Conservation (phyloP, 2,329 filamentous ascomycete genomes). For the Seiridium unicorne region DNA sequence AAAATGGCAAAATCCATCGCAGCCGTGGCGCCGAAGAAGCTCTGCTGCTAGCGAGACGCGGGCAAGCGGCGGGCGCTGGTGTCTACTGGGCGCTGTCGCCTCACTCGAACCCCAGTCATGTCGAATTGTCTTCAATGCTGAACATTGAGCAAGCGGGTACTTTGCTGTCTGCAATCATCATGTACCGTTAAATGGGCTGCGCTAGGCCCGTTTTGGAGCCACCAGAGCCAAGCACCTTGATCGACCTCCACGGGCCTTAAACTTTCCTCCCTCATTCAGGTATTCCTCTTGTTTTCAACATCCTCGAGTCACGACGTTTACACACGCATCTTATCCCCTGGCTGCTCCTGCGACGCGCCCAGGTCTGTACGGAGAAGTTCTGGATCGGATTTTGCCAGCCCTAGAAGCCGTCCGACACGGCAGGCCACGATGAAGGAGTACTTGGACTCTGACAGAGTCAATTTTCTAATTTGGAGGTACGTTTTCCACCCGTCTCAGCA, state of each 20-base stretch:
- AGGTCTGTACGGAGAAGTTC: background rate
- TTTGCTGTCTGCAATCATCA: background rate
- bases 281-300: conserved; percentile 10
- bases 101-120: conserved; percentile 6
- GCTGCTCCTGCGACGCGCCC: background rate
- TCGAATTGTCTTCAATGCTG: background rate
- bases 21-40: conserved; percentile 1
- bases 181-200: conserved; percentile 7
- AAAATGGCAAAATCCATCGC: background rate
- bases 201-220: conserved; percentile 3
- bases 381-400: background rate
- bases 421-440: conserved; percentile 55
- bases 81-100: background rate
- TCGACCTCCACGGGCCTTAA: conserved; percentile 8
- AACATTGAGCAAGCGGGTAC: background rate
- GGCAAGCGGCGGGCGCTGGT: conserved; percentile 4
- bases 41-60: conserved; percentile 2
- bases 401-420: background rate
- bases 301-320: conserved; percentile 7
- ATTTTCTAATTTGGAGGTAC: conserved; percentile 71
- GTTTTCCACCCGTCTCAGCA: conserved; percentile 33
- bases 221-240: conserved; percentile 9
- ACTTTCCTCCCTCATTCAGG: conserved; percentile 10
- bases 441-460: conserved; percentile 66
- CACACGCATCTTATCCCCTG: background rate